Percentiles rank a stretch among this genome's conserved stretches.
These are phyloP conservation scores for Pythium diclinum DNA, from an alignment of 352 stramenopile species.

Conservation along the genomic window DNA sequence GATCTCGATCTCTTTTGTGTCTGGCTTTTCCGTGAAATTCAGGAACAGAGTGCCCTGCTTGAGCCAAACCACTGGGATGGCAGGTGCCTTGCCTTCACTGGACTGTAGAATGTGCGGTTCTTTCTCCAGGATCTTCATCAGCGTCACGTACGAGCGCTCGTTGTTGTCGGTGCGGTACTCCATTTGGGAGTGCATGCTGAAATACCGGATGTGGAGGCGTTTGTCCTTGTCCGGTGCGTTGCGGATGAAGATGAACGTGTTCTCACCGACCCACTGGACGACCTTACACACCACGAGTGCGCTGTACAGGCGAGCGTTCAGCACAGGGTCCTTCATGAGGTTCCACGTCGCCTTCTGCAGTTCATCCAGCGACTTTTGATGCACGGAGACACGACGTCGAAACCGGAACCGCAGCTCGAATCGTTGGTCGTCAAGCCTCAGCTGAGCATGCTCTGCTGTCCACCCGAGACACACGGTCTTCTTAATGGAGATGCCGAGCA, in stretches of 20 bases:
- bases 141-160: conserved; percentile 22
- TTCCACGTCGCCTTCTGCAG: conserved; percentile 21
- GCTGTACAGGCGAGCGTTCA: conserved; percentile 27
- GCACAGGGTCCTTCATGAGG: conserved; percentile 17
- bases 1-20: conserved; percentile 26
- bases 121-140: conserved; percentile 31
- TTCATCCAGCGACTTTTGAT: conserved; percentile 14
- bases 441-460: conserved; percentile 16
- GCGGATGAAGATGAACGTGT: conserved; percentile 28
- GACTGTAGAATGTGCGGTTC: conserved; percentile 20
- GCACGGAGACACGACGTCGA: conserved; percentile 10
- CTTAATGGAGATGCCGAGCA: background rate
- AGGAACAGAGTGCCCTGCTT: conserved; percentile 27
- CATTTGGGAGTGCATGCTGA: conserved; percentile 28
- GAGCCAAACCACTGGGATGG: conserved; percentile 25
- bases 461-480: conserved; percentile 26
- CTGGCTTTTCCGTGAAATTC: conserved; percentile 25
- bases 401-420: conserved; percentile 26
- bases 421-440: background rate
- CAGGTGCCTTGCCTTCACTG: background rate
- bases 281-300: conserved; percentile 27
- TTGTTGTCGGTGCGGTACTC: conserved; percentile 18
- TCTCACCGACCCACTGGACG: conserved; percentile 19
- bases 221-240: conserved; percentile 26
- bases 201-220: conserved; percentile 24